Conservation (phyloP, 441 rosid species). For the Dalechampia spathulata region DNA sequence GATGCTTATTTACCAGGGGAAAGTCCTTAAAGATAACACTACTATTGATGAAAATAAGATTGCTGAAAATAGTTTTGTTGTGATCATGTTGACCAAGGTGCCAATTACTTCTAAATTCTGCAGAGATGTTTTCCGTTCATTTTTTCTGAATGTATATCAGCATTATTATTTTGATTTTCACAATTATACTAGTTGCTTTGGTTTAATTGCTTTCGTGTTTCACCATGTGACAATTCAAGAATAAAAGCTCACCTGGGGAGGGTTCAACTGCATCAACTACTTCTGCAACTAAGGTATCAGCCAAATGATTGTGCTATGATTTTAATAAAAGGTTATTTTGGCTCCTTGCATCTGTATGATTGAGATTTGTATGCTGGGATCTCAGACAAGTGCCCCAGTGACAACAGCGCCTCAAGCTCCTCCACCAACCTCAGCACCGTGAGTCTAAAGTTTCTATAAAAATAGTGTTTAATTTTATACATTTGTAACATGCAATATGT, state of each 20-base stretch:
- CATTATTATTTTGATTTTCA: too few relatives aligned
- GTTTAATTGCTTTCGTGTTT: background rate
- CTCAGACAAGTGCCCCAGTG: constrained; percentile 34
- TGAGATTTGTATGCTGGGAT: constrained; percentile 23
- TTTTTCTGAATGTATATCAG: too few relatives aligned
- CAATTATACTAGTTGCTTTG: background rate
- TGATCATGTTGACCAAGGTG: constrained; percentile 69
- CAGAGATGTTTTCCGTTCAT: too few relatives aligned
- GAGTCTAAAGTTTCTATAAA: constrained; percentile 14
- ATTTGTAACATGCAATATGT: background rate
- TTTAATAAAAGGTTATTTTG: too few relatives aligned
- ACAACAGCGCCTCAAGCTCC: constrained; percentile 35
- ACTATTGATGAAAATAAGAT: constrained; percentile 66
- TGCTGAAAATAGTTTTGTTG: constrained; percentile 64
- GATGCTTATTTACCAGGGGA: constrained; percentile 82
- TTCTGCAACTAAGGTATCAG: constrained; percentile 40
- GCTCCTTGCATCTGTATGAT: too few relatives aligned
- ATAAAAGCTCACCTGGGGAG: constrained; percentile 53
- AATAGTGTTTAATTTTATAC: background rate
- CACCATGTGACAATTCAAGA: constrained; percentile 12
- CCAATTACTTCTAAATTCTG: too few relatives aligned
- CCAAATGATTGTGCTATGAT: too few relatives aligned
- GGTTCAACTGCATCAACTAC: constrained; percentile 50
- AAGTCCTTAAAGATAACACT: constrained; percentile 59
- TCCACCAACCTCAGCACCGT: constrained; percentile 22